Percentiles rank a stretch among this genome's conserved stretches.
These are phyloP conservation scores for Myxozyma lipomycoides DNA, from an alignment of 805 yeast species.

Conservation along the genomic window DNA sequence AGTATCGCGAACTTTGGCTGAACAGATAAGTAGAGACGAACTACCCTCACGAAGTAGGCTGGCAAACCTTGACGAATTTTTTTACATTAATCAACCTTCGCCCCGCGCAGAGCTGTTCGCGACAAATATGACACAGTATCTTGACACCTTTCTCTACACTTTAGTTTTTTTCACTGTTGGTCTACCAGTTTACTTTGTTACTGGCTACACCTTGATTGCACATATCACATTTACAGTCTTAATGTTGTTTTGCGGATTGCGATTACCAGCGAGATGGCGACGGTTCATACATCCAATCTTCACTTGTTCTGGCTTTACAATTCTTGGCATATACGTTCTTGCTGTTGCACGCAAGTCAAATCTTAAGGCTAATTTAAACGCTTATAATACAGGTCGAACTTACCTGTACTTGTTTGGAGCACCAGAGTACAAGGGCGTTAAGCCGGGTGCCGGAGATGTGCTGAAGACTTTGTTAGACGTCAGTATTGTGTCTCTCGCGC, in stretches of 20 bases:
- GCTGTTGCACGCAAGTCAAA: slow-evolving; percentile 46
- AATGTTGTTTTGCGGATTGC: slow-evolving; percentile 50
- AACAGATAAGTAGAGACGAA: background rate
- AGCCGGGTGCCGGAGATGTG: slow-evolving; percentile 83
- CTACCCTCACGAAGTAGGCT: background rate
- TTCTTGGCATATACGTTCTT: slow-evolving; percentile 59
- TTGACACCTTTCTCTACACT: slow-evolving; percentile 24
- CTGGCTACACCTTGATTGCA: slow-evolving; percentile 56
- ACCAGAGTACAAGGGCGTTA: slow-evolving; percentile 34
- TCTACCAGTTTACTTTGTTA: slow-evolving; percentile 55
- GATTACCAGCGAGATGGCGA: slow-evolving; percentile 47
- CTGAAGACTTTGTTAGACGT: slow-evolving; percentile 68
- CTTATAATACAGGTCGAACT: slow-evolving; percentile 65
- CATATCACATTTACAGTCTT: slow-evolving; percentile 60
- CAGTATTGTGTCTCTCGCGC: slow-evolving; percentile 67
- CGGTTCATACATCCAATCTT: slow-evolving; percentile 67
- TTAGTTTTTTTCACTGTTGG: slow-evolving; percentile 49
- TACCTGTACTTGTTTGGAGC: slow-evolving; percentile 55
- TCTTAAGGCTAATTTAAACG: slow-evolving; percentile 47
- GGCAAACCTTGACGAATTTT: background rate
- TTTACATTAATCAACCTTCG: slow-evolving; percentile 15
- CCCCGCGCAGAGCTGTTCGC: slow-evolving; percentile 27
- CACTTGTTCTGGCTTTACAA: slow-evolving; percentile 59
- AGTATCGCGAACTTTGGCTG: background rate
- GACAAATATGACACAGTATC: slow-evolving; percentile 19